Evolutionary conservation across 306 rosid genomes (phyloP), one percentile per base, ranked within the genome.

Genomic region (Delonix regia): DNA sequence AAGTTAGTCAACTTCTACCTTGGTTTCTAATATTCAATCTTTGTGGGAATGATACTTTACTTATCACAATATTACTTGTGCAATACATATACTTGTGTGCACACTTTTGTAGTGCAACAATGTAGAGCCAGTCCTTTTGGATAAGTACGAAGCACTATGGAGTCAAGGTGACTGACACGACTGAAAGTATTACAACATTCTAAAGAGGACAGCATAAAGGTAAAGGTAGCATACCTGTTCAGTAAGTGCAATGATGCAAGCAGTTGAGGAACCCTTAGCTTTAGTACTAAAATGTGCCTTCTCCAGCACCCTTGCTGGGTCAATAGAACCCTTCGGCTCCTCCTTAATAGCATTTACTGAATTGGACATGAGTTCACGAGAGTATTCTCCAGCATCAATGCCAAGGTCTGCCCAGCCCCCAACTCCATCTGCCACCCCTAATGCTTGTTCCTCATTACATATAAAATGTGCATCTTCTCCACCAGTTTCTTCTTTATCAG

Each of bases 381-480:
- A 96, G 82, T 93, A 96, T 68, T 30, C 71, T 81, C 99, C 99
- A 7, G 99, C 41, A 90, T 96, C 83, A 36, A 96, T 89, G 69
- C 98, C 99, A 45, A 79, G 87, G 73, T 96, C 97, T 70, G 99
- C 98, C 99, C 99, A 96, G 71, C 99, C 99, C 80, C 99, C 99
- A 76, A 96, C 99, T 78, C 99, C 99, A 82, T 96, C 99, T 7
- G 99, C 99, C 86, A 96, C 97, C 53, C 99, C 99, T 62, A 96
- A 64, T 28, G 97, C 99, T 57, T 93, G 96, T 83, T 93, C 99
- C 83, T 96, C 93, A 24, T 83, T 82, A 81, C 99, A 96, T 73
- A 96, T 91, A 71, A 96, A 96, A 89, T 93, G 99, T 68, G 99
- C 99, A 74, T 96, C 98, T 87, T 96, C 99, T 78, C 99, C 99